A percentile compares a stretch with the other conserved stretches of the same genome.
These are phyloP conservation scores for Thelephora ganbajun DNA, from an alignment of 768 basidiomycete genomes.

Conservation along the genomic window DNA sequence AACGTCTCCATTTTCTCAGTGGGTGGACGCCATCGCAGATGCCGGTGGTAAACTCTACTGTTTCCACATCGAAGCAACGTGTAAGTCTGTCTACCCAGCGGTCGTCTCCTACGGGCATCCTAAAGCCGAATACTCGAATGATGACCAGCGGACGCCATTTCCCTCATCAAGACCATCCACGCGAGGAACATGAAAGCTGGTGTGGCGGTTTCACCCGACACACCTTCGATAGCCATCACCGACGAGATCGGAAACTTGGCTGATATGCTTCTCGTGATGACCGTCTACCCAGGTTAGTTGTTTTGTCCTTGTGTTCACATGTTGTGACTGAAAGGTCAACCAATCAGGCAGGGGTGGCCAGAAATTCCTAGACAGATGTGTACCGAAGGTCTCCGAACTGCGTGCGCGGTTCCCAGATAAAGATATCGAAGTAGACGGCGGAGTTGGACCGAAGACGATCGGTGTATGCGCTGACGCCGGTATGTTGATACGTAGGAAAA, in stretches of 20 bases:
- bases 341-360: constrained; percentile 78
- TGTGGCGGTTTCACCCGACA: constrained; percentile 93
- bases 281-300: constrained; percentile 75
- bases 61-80: constrained; percentile 90
- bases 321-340: neutral
- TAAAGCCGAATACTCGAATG: neutral
- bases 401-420: constrained; percentile 83
- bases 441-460: constrained; percentile 86
- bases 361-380: constrained; percentile 87
- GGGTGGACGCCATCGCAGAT: constrained; percentile 92
- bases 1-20: constrained; percentile 34
- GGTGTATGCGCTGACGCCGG: constrained; percentile 84
- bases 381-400: constrained; percentile 86
- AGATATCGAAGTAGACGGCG: constrained; percentile 97
- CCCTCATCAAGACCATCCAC: constrained; percentile 73
- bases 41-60: constrained; percentile 93
- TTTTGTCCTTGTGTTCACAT: neutral
- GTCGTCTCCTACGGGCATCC: no score
- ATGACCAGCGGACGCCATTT: constrained; percentile 46
- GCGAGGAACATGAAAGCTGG: constrained; percentile 84
- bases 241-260: constrained; percentile 70
- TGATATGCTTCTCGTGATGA: constrained; percentile 98
- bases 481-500: constrained; percentile 17
- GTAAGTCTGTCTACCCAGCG: constrained; percentile 29
- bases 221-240: constrained; percentile 77